Evolutionary conservation across 1,139 yeast species (phyloP), one percentile per base, ranked within the genome.

Genomic region (Candida sanyaensis): DNA sequence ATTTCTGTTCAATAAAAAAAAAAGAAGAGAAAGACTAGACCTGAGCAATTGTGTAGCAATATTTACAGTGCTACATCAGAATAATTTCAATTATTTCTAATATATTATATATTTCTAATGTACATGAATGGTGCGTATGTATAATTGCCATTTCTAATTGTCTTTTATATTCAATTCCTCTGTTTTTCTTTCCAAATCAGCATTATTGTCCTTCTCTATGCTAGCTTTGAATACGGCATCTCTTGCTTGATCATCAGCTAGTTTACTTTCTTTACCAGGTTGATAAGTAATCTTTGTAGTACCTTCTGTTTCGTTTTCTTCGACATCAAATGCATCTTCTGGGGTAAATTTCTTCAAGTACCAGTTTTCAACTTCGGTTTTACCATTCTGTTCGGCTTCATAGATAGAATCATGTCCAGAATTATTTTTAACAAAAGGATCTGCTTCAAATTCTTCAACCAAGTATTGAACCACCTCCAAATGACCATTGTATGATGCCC

Each of bases 401-500:
- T 74, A 91, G 55, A 93, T 85, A 3, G 90, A 78, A 65, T 93
- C 98, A 60, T 90, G 95, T 28, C 84, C 88, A 41, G 85, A 81
- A 12, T 69, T 65, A 68, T 93, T 93, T 66, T 85, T 86, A 34
- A 80, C 61, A 59, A 88, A 87, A 17, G 96, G 92, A 64, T 93
- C 96, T 0, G 92, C 96, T 6, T 78, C 76, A 54, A 83, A 88
- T 47, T 82, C 77, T 30, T 86, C 92, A 61, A 93, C 85, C 42
- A 93, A 71, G 8, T 80, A 62, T 64, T 86, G 69, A 36, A 90
- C 95, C 8, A 86, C 74, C 2, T 80, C 84, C 52, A 89, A 67
- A 58, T 91, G 93, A 1, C 97, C 98, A 60, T 88, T 91, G 56
- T 83, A 79, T 0, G 96, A 80, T 1, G 98, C 97, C 99, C 99